Percentiles rank a stretch among this genome's conserved stretches.
These are phyloP conservation scores for Colletotrichum gigasporum DNA, from an alignment of 2,329 filamentous ascomycete genomes.

Conservation along the genomic window DNA sequence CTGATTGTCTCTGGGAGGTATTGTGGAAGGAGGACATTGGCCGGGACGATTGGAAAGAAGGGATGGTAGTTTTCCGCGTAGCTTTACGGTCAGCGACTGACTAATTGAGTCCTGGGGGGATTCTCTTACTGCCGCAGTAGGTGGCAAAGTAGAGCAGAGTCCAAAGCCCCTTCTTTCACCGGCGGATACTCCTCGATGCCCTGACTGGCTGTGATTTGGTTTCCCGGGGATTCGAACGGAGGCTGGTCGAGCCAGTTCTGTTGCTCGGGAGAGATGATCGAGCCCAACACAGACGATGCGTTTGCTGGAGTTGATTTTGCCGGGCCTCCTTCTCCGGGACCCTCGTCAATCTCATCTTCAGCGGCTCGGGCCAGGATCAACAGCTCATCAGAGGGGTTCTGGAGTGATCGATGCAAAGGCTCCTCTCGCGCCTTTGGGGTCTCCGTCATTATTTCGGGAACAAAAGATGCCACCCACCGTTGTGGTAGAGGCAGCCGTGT, in stretches of 20 bases:
- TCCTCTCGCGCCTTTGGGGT: background rate
- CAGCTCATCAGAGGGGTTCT: slow-evolving; percentile 27
- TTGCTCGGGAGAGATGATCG: background rate
- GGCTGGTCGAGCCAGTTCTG: background rate
- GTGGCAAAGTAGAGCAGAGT: background rate
- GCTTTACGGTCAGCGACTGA: slow-evolving; percentile 41
- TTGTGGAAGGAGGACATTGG: slow-evolving; percentile 63
- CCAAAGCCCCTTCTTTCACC: background rate
- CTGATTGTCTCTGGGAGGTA: slow-evolving; percentile 65
- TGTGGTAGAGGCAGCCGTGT: background rate
- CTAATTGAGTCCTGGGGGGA: too few relatives aligned
- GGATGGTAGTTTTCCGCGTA: slow-evolving; percentile 74
- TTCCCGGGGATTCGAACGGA: background rate
- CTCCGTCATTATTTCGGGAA: background rate
- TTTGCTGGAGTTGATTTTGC: background rate
- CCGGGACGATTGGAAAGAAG: slow-evolving; percentile 72
- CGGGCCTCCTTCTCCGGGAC: background rate
- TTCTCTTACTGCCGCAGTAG: background rate
- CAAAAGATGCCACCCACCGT: background rate
- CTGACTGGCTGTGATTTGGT: background rate
- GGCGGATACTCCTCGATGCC: background rate
- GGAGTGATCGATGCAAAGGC: slow-evolving; percentile 3
- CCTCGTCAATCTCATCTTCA: background rate
- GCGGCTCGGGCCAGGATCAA: slow-evolving; percentile 21
- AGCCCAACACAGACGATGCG: background rate